Evolutionary conservation across 2,329 filamentous ascomycete genomes (phyloP).

Genomic region (Aspergillus texensis): DNA sequence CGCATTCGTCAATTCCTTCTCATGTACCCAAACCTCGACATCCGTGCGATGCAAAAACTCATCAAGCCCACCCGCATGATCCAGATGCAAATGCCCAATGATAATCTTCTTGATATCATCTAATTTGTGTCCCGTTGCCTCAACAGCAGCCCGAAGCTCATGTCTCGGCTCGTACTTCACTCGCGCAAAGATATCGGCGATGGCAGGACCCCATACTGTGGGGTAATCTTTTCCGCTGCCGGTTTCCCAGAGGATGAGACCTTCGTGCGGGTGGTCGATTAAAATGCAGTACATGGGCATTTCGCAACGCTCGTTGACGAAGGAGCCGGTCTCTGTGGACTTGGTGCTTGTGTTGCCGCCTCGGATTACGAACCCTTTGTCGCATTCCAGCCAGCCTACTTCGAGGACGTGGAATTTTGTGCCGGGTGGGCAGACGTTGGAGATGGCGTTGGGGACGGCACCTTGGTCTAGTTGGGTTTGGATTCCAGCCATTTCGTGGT

Average conservation of each 20-base stretch:
- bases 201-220: slow-evolving; percentile 9
- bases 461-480: slow-evolving; percentile 12
- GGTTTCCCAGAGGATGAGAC: slow-evolving; percentile 17
- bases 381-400: slow-evolving; percentile 17
- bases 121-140: slow-evolving; percentile 14
- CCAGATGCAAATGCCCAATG: slow-evolving; percentile 17
- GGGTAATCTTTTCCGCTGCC: slow-evolving; percentile 17
- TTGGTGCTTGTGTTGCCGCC: slow-evolving; percentile 17
- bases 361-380: slow-evolving; percentile 14
- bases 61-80: slow-evolving; percentile 16
- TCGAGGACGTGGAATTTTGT: slow-evolving; percentile 17
- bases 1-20: slow-evolving; percentile 10
- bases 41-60: slow-evolving; percentile 11
- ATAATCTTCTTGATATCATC: slow-evolving; percentile 16
- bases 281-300: slow-evolving; percentile 18
- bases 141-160: slow-evolving; percentile 12
- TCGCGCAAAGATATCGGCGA: slow-evolving; percentile 14
- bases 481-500: slow-evolving; percentile 11
- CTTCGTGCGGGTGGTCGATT: slow-evolving; percentile 17
- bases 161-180: slow-evolving; percentile 15
- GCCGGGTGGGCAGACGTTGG: slow-evolving; percentile 13
- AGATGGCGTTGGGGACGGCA: slow-evolving; percentile 14
- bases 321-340: slow-evolving; percentile 10
- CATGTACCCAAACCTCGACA: slow-evolving; percentile 19
- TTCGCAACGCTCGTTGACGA: slow-evolving; percentile 15